These are phyloP conservation scores for Aspergillus oerlinghausenensis DNA, from an alignment of 2,329 filamentous ascomycete species.

Conservation along the genomic window DNA sequence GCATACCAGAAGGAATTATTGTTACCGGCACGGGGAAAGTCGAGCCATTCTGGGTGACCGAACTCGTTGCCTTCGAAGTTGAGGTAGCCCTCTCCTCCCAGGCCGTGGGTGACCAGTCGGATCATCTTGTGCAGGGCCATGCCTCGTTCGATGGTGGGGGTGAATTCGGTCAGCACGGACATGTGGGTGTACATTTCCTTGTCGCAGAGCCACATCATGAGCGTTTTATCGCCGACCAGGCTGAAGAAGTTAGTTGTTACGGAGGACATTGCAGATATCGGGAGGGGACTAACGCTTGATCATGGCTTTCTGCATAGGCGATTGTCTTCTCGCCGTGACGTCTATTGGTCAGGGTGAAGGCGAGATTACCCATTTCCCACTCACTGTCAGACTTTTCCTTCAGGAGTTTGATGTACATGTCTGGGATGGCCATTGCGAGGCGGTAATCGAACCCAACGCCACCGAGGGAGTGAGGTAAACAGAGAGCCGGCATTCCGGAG, in stretches of 20 bases:
- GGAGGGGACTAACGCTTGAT: slow-evolving; percentile 73
- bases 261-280: not conserved
- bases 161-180: slow-evolving; percentile 79
- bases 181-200: slow-evolving; percentile 98
- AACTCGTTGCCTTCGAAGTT: slow-evolving; percentile 99
- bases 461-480: slow-evolving; percentile 76
- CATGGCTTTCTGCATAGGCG: slow-evolving; percentile 93
- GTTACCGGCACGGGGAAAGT: slow-evolving; percentile 93
- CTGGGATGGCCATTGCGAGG: slow-evolving; percentile 93
- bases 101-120: slow-evolving; percentile 79
- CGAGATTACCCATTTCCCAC: slow-evolving; percentile 84
- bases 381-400: slow-evolving; percentile 88
- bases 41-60: slow-evolving; percentile 96
- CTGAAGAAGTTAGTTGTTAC: slow-evolving; percentile 42
- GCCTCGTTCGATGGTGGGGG: slow-evolving; percentile 81
- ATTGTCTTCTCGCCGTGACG: slow-evolving; percentile 97
- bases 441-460: slow-evolving; percentile 97
- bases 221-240: slow-evolving; percentile 89
- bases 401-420: slow-evolving; percentile 98
- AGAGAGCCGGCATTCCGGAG: slow-evolving; percentile 97
- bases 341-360: slow-evolving; percentile 84
- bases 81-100: slow-evolving; percentile 94
- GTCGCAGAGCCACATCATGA: slow-evolving; percentile 98
- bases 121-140: slow-evolving; percentile 98
- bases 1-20: slow-evolving; percentile 93